A percentile compares a stretch with the other conserved stretches of the same genome.
These are phyloP conservation scores for Fimicolochytrium jonesii DNA, from an alignment of 192 early-diverging fungal genomes.

Conservation along the genomic window DNA sequence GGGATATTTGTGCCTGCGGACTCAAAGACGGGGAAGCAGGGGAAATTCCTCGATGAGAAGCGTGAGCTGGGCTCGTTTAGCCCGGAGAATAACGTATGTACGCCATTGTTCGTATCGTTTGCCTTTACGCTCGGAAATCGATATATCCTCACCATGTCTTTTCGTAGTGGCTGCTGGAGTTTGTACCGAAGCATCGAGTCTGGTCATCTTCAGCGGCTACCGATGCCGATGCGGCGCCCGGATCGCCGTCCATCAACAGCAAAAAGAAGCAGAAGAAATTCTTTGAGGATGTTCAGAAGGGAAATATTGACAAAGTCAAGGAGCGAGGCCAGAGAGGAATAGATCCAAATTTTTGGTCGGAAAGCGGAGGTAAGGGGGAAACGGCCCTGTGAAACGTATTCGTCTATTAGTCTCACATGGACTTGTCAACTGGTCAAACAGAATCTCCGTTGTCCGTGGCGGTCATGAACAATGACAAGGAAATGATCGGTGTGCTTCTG, in stretches of 20 bases:
- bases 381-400: no score
- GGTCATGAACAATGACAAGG: constrained; percentile 43
- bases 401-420: not conserved
- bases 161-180: constrained; percentile 46
- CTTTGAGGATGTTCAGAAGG: constrained; percentile 46
- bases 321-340: constrained; percentile 35
- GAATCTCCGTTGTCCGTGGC: constrained; percentile 47
- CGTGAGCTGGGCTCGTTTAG: constrained; percentile 26
- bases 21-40: constrained; percentile 28
- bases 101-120: no score
- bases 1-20: constrained; percentile 38
- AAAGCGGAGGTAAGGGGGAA: constrained; percentile 31
- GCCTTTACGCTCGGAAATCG: no score
- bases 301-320: constrained; percentile 38
- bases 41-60: constrained; percentile 49
- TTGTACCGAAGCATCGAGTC: constrained; percentile 36
- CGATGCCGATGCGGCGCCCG: constrained; percentile 16
- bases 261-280: constrained; percentile 54
- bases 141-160: no score
- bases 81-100: constrained; percentile 41
- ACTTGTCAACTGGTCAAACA: no score
- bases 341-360: constrained; percentile 51
- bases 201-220: constrained; percentile 7
- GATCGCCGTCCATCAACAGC: constrained; percentile 29
- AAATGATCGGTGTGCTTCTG: constrained; percentile 34